Evolutionary conservation across 2,329 filamentous ascomycete genomes (phyloP).

Genomic region (Tolypocladium guangdongense): DNA sequence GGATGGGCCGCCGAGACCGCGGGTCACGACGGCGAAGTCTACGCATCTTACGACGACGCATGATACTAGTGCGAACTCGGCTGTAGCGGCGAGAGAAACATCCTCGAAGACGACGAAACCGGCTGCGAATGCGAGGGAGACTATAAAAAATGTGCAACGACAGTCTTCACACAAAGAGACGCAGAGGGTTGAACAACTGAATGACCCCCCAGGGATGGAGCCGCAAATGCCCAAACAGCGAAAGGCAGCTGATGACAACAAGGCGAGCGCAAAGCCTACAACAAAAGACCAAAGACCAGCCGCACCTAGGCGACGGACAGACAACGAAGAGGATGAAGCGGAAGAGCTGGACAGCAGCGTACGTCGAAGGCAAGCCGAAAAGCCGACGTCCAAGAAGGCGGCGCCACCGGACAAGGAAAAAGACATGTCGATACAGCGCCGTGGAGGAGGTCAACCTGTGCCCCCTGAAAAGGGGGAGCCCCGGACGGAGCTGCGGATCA

Average conservation of each 20-base stretch:
- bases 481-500: constrained; percentile 36
- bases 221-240: not conserved
- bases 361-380: not conserved
- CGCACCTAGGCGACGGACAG: not conserved
- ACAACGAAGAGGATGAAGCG: not conserved
- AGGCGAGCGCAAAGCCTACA: not conserved
- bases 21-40: not conserved
- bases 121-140: not conserved
- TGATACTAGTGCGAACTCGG: too few relatives aligned
- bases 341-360: not conserved
- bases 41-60: not conserved
- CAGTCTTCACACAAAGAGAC: not conserved
- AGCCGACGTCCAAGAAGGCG: not conserved
- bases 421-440: not conserved
- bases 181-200: not conserved
- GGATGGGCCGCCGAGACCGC: not conserved
- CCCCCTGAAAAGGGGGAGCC: constrained; percentile 10
- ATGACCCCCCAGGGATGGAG: not conserved
- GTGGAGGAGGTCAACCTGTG: not conserved
- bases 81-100: too few relatives aligned
- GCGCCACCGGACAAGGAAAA: not conserved
- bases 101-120: not conserved
- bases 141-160: not conserved
- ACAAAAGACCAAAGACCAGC: not conserved
- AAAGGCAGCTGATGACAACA: not conserved